Evolutionary conservation across 495 filamentous ascomycete genomes (phyloP), one percentile per base, ranked within the genome.

Genomic region (Chaetomium cochliodes): DNA sequence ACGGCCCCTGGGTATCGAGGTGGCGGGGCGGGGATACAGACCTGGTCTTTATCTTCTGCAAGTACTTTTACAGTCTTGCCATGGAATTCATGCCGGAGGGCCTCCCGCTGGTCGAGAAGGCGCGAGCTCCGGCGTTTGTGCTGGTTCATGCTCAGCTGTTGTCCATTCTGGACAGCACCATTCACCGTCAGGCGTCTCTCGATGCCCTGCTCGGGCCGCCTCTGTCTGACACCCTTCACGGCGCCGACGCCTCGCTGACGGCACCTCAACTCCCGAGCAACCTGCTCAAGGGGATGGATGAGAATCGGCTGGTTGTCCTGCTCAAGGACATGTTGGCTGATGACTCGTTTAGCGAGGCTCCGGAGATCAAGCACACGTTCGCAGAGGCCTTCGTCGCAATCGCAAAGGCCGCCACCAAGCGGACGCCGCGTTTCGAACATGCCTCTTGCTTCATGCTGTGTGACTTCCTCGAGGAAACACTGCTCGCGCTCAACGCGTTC

Each of bases 1-100:
- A 89, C 69, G 91, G 93, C 5, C 87, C 88, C 0, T 98, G 94
- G 94, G 78, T 88, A 6, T 83, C 86, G 33, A 86, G 92, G 56
- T 98, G 94, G 94, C 87, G 84, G 66, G 94, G 94, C 11, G 86
- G 87, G 20, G 94, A 98, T 67, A 96, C 89, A 15, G 94, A 97
- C 76, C 78, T 98, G 52, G 91, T 98, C 70, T 98, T 90, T 78
- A 88, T 97, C 18, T 98, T 98, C 75, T 86, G 88, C 75, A 97
- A 96, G 77, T 88, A 94, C 72, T 94, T 90, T 66, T 89, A 96
- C 72, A 86, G 93, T 52, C 78, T 98, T 8, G 84, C 89, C 46
- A 86, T 88, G 28, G 91, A 96, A 63, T 93, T 92, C 70, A 78
- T 96, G 54, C 90, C 91, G 0, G 65, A 81, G 1, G 85, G 87